phyloP scores from a whole-genome alignment of 306 rosid genomes.

The Quercus dentata region DNA sequence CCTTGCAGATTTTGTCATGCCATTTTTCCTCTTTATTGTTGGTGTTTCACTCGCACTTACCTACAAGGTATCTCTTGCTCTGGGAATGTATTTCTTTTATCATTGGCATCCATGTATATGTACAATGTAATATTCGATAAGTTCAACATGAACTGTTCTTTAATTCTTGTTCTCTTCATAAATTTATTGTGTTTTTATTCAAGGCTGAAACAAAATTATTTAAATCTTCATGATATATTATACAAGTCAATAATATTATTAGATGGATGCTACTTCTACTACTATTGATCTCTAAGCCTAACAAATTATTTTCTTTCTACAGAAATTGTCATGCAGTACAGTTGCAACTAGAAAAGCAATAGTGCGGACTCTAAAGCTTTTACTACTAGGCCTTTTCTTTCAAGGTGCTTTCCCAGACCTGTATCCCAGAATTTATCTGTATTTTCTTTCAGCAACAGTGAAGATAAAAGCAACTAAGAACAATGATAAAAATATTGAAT shows the following conservation, averaged over 20 bases:
- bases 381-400: constrained; percentile 78
- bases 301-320: constrained; percentile 19
- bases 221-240: neutral
- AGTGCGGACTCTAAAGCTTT: constrained; percentile 70
- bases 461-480: neutral
- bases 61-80: constrained; percentile 65
- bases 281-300: neutral
- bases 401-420: constrained; percentile 55
- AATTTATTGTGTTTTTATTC: neutral
- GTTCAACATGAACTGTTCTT: neutral
- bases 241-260: neutral
- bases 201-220: neutral
- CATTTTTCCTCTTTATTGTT: constrained; percentile 90
- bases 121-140: neutral
- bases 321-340: constrained; percentile 62
- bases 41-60: constrained; percentile 87
- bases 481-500: neutral
- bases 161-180: neutral
- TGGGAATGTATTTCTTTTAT: neutral
- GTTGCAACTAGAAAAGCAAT: constrained; percentile 66
- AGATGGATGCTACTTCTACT: neutral
- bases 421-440: neutral
- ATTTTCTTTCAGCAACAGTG: neutral
- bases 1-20: constrained; percentile 93
- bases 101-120: neutral